Evolutionary conservation across 2,329 filamentous ascomycete species (phyloP).

Genomic region (Aspergillus latus): DNA sequence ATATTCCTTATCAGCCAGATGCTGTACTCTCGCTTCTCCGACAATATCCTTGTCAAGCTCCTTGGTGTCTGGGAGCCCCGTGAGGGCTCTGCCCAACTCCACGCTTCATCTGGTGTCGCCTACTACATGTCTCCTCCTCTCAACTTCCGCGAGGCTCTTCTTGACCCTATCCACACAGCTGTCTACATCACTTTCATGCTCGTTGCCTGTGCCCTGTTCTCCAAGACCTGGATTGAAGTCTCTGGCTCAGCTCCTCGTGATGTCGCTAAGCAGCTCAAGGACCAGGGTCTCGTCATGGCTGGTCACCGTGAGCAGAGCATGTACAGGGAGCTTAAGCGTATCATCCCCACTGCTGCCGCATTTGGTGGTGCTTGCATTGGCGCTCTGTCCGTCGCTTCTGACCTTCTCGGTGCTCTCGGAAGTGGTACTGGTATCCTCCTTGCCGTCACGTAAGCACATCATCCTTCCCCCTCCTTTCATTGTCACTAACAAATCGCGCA

Average conservation of each 20-base stretch:
- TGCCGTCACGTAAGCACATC: constrained; percentile 84
- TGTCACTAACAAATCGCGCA: constrained; percentile 44
- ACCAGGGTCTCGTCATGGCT: constrained; percentile 98
- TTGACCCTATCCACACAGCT: constrained; percentile 94
- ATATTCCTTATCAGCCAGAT: constrained; percentile 99
- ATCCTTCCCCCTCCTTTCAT: constrained; percentile 9
- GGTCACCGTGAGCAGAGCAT: constrained; percentile 99
- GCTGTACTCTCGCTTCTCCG: constrained; percentile 98
- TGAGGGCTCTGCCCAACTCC: constrained; percentile 90
- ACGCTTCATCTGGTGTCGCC: constrained; percentile 86
- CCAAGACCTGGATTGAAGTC: constrained; percentile 99
- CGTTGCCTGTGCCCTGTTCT: constrained; percentile 94
- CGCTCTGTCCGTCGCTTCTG: constrained; percentile 90
- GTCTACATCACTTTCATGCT: constrained; percentile 98
- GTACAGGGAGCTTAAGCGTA: constrained; percentile 99
- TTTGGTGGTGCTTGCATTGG: constrained; percentile 99
- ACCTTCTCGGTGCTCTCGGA: constrained; percentile 92
- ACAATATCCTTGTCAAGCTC: constrained; percentile 96
- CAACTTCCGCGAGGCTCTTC: constrained; percentile 94
- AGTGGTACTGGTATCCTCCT: constrained; percentile 97
- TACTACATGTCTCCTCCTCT: constrained; percentile 99
- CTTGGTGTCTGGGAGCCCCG: constrained; percentile 98
- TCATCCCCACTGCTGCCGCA: constrained; percentile 95
- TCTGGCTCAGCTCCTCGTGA: constrained; percentile 96
- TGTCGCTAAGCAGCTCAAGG: constrained; percentile 99